These are phyloP conservation scores for Trichophyton verrucosum DNA, from an alignment of 2,329 filamentous ascomycete genomes.

Conservation along the genomic window DNA sequence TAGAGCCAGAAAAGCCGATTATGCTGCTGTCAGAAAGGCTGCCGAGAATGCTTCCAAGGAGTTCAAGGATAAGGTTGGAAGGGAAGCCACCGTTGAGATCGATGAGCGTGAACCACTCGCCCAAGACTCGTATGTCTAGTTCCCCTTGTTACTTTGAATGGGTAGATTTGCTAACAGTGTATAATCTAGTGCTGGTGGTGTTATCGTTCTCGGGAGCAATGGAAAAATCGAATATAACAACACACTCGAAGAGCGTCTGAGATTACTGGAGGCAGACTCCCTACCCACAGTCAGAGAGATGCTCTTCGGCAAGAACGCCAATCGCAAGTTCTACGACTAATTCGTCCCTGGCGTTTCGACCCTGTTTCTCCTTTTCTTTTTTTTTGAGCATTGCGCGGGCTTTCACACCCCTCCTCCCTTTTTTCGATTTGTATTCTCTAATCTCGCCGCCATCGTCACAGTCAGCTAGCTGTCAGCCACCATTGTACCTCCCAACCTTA, in stretches of 20 bases:
- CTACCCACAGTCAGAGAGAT: conserved; percentile 74
- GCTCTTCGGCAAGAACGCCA: conserved; percentile 86
- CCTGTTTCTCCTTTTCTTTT: not conserved
- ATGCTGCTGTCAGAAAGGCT: conserved; percentile 62
- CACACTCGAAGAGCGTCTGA: conserved; percentile 84
- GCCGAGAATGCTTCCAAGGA: conserved; percentile 63
- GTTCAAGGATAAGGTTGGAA: conserved; percentile 67
- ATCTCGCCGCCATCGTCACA: not conserved
- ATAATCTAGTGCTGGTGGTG: conserved; percentile 60
- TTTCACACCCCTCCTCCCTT: not conserved
- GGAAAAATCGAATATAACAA: conserved; percentile 99
- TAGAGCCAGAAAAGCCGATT: conserved; percentile 68
- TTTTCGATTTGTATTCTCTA: not conserved
- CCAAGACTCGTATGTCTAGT: conserved; percentile 63
- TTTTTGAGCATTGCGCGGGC: not conserved
- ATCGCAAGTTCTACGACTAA: conserved; percentile 91
- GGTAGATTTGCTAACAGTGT: not conserved
- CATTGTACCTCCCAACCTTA: not conserved
- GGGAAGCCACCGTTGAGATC: conserved; percentile 56
- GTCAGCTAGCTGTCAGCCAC: not conserved
- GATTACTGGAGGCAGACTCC: conserved; percentile 69
- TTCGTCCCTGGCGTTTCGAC: conserved; percentile 4
- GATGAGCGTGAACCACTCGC: conserved; percentile 70
- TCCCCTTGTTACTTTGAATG: not conserved
- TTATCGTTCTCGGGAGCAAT: conserved; percentile 63